Percentiles rank a stretch among this genome's conserved stretches.
phyloP scores from a whole-genome alignment of 768 basidiomycete genomes.

The Daedaleopsis nitida region DNA sequence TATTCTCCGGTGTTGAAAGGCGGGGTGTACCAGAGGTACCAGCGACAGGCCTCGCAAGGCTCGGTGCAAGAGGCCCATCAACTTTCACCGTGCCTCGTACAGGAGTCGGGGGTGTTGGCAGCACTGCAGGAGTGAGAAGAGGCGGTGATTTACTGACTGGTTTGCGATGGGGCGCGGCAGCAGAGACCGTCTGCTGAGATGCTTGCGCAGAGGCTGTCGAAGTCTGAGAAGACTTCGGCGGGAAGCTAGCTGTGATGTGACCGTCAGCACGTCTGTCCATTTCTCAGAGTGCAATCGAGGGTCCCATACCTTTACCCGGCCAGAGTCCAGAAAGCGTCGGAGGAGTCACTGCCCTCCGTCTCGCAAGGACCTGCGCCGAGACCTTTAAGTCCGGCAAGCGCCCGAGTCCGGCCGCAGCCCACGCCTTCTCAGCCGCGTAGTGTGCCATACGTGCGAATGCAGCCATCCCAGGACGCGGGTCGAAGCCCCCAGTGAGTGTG shows the following conservation, averaged over 20 bases:
- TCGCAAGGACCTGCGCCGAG: slow-evolving; percentile 5
- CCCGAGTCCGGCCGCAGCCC: slow-evolving; percentile 8
- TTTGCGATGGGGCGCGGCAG: neutral
- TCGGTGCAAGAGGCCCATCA: neutral
- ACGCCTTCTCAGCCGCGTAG: slow-evolving; percentile 8
- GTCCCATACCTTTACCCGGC: slow-evolving; percentile 7
- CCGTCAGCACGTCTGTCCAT: neutral
- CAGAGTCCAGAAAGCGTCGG: slow-evolving; percentile 10
- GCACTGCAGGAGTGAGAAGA: neutral
- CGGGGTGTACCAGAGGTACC: neutral
- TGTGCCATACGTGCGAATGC: slow-evolving; percentile 14
- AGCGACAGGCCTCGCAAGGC: neutral
- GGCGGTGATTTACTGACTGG: neutral
- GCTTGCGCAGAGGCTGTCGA: neutral
- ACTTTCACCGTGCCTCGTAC: neutral
- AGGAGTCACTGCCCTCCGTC: slow-evolving; percentile 8
- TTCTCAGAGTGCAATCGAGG: neutral
- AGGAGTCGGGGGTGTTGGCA: neutral
- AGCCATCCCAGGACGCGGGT: slow-evolving; percentile 14
- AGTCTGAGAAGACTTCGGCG: neutral
- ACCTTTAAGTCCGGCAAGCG: slow-evolving; percentile 4
- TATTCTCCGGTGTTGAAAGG: neutral
- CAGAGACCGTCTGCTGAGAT: neutral
- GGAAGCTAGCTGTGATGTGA: neutral
- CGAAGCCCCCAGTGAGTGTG: slow-evolving; percentile 1